Percentiles rank a stretch among this genome's conserved stretches.
Conservation (phyloP, 345 rosid species). For the Camelina sativa region DNA sequence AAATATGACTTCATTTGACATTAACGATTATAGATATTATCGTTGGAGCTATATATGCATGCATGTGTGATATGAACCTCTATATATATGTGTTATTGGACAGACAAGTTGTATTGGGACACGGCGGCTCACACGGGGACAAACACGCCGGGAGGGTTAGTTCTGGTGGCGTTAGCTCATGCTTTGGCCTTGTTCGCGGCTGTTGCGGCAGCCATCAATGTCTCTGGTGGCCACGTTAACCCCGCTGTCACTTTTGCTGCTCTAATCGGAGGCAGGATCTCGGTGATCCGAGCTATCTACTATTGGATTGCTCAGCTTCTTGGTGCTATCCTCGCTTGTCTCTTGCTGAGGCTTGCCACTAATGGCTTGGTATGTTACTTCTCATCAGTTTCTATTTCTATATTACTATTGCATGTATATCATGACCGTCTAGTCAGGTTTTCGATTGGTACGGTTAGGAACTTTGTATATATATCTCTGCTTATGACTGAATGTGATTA, state of each 20-base stretch:
- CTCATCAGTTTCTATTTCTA: neutral
- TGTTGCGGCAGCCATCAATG: constrained; percentile 60
- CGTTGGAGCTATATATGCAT: constrained; percentile 13
- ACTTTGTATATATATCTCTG: neutral
- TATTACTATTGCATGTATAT: neutral
- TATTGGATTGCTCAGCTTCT: constrained; percentile 85
- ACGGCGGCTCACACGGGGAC: constrained; percentile 42
- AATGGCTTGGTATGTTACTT: constrained; percentile 58
- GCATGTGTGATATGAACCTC: constrained; percentile 24
- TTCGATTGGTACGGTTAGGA: neutral
- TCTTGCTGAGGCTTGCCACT: constrained; percentile 67
- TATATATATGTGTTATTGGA: constrained; percentile 4
- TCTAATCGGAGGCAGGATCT: constrained; percentile 69
- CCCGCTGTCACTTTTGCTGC: constrained; percentile 81
- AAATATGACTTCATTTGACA: neutral
- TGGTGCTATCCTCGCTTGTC: constrained; percentile 64
- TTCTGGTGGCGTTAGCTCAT: constrained; percentile 68
- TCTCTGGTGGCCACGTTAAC: constrained; percentile 80
- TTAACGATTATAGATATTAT: neutral
- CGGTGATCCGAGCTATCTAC: constrained; percentile 58
- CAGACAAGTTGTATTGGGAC: constrained; percentile 60
- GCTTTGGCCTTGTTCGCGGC: constrained; percentile 67
- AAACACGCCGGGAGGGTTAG: constrained; percentile 52
- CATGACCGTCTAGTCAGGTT: neutral
- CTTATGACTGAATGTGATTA: constrained; percentile 5